These are phyloP conservation scores for Yamadazyma diospyri DNA, from an alignment of 1,139 yeast species.

Conservation along the genomic window DNA sequence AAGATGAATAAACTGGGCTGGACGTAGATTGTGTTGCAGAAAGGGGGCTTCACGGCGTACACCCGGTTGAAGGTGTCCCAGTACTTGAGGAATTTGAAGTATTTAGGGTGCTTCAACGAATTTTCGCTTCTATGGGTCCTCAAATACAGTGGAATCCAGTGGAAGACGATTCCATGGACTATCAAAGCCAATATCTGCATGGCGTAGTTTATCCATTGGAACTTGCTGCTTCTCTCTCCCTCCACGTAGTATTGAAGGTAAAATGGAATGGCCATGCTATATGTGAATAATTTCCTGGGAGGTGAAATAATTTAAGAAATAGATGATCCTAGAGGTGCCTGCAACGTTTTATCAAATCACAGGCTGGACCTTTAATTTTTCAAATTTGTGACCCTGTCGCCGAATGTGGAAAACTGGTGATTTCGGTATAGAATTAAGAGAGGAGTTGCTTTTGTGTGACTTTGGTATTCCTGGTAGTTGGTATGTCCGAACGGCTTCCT, in stretches of 20 bases:
- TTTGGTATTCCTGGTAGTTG: too few species aligned
- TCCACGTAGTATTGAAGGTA: constrained; percentile 32
- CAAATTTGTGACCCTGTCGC: too few species aligned
- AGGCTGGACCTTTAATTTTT: too few species aligned
- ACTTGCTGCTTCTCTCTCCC: constrained; percentile 28
- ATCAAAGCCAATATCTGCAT: constrained; percentile 24
- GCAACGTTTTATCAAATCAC: neutral
- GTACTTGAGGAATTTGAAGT: constrained; percentile 23
- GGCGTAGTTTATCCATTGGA: constrained; percentile 35
- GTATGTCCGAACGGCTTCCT: too few species aligned
- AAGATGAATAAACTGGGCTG: constrained; percentile 42
- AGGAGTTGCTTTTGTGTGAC: too few species aligned
- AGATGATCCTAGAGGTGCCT: neutral
- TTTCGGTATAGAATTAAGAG: neutral
- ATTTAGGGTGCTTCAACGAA: constrained; percentile 13
- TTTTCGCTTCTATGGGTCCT: constrained; percentile 14
- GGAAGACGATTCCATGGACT: constrained; percentile 38
- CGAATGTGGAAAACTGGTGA: too few species aligned
- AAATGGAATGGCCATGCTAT: constrained; percentile 17
- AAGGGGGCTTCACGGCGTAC: constrained; percentile 20
- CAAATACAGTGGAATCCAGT: constrained; percentile 35
- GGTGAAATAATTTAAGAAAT: neutral
- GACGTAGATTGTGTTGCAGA: constrained; percentile 20
- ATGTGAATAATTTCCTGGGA: too few species aligned
- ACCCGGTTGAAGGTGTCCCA: constrained; percentile 31